Evolutionary conservation across 106 monocot genomes (phyloP).

Genomic region (Dendrobium chrysotoxum): DNA sequence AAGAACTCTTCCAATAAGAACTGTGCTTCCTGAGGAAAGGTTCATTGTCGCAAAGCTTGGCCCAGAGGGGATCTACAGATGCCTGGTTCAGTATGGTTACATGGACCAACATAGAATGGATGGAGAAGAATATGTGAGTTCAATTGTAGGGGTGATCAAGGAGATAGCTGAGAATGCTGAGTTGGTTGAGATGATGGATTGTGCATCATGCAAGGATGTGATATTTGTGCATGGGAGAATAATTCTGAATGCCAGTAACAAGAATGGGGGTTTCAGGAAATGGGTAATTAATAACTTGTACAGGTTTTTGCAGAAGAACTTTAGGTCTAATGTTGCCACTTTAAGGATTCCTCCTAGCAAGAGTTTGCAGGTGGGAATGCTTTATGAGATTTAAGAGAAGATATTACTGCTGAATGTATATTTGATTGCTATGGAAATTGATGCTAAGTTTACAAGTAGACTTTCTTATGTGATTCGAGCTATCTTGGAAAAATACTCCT

Average conservation of each 20-base stretch:
- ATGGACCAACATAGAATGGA: constrained; percentile 40
- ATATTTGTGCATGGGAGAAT: constrained; percentile 41
- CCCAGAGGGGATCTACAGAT: constrained; percentile 40
- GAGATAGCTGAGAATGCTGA: constrained; percentile 12
- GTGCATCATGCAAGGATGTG: constrained; percentile 10
- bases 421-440: not conserved
- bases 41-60: constrained; percentile 35
- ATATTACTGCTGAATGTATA: not conserved
- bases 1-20: constrained; percentile 28
- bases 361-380: constrained; percentile 43
- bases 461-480: too few species aligned
- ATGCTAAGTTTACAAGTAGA: too few species aligned
- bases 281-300: constrained; percentile 26
- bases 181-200: constrained; percentile 19
- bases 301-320: constrained; percentile 67
- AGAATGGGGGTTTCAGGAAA: constrained; percentile 10
- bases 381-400: constrained; percentile 33
- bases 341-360: constrained; percentile 35
- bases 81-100: constrained; percentile 54
- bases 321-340: constrained; percentile 28
- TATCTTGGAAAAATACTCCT: too few species aligned
- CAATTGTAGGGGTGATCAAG: constrained; percentile 20
- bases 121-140: constrained; percentile 24
- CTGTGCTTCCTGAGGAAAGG: constrained; percentile 31
- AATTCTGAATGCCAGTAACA: constrained; percentile 22